Conservation (phyloP, 305 asterid species). For the Fraxinus floribunda region DNA sequence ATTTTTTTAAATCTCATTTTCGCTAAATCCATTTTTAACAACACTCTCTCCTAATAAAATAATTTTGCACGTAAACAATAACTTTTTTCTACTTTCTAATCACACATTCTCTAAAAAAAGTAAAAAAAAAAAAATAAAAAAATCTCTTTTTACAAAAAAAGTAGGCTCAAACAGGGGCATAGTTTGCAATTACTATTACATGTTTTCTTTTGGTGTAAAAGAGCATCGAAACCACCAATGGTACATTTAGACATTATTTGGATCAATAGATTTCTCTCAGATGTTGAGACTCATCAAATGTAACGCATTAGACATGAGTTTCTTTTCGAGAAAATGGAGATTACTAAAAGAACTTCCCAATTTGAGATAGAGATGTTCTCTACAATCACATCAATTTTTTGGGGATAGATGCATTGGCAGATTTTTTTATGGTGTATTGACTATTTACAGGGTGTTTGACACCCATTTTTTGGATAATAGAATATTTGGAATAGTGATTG, state of each 20-base stretch:
- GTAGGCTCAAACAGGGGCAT: not conserved
- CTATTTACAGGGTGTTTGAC: not conserved
- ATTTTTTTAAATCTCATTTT: not conserved
- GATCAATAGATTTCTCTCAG: not conserved
- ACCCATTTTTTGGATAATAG: too few species aligned
- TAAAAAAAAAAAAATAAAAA: too few species aligned
- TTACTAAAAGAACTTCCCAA: not conserved
- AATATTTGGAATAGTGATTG: too few species aligned
- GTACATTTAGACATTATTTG: not conserved
- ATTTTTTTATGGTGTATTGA: conserved; percentile 7
- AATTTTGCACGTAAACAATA: too few species aligned
- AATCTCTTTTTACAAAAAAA: too few species aligned
- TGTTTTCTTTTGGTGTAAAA: not conserved
- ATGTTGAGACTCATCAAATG: conserved; percentile 1
- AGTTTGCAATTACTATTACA: not conserved
- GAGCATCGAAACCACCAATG: not conserved
- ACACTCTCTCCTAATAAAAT: not conserved
- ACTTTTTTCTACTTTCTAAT: not conserved
- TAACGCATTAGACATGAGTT: not conserved
- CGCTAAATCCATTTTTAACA: not conserved
- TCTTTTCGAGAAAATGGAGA: not conserved
- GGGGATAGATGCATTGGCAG: not conserved
- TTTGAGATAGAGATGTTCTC: not conserved
- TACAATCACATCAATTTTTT: not conserved
- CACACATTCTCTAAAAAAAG: not conserved